Evolutionary conservation across 179 eudicot genomes (phyloP).

Genomic region (Spergularia azorica): DNA sequence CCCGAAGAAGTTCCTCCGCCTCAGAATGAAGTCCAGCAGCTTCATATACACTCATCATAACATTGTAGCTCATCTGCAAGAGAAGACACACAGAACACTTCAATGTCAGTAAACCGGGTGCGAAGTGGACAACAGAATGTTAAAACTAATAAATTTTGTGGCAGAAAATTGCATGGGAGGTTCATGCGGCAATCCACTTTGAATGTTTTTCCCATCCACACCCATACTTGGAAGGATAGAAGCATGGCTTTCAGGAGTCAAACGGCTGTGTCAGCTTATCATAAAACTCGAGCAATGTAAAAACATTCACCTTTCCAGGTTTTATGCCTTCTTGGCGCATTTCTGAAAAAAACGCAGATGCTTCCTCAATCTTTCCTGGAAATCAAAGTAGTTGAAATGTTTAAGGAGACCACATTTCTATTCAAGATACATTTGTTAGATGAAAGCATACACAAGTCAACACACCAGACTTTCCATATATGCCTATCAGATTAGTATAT

Average conservation of each 20-base stretch:
- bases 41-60: slow-evolving; percentile 72
- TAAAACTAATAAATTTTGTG: not conserved
- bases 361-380: slow-evolving; percentile 72
- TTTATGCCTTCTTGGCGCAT: slow-evolving; percentile 82
- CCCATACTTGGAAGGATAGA: not conserved
- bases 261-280: too few species aligned
- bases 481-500: slow-evolving; percentile 58
- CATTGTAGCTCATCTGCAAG: slow-evolving; percentile 78
- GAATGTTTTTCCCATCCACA: not conserved
- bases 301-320: slow-evolving; percentile 70
- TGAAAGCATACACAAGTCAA: not conserved
- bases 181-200: not conserved
- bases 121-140: slow-evolving; percentile 5
- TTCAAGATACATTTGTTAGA: not conserved
- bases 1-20: slow-evolving; percentile 59
- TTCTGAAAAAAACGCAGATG: slow-evolving; percentile 57
- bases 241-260: too few species aligned
- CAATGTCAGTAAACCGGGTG: too few species aligned
- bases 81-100: not conserved
- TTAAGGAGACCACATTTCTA: not conserved
- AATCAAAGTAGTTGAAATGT: slow-evolving; percentile 18
- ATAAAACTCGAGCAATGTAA: not conserved
- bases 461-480: slow-evolving; percentile 79
- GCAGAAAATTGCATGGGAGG: not conserved
- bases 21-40: slow-evolving; percentile 52